Percentiles rank a stretch among this genome's conserved stretches.
These are phyloP conservation scores for Asclepias syriaca DNA, from an alignment of 257 asterid genomes.

Conservation along the genomic window DNA sequence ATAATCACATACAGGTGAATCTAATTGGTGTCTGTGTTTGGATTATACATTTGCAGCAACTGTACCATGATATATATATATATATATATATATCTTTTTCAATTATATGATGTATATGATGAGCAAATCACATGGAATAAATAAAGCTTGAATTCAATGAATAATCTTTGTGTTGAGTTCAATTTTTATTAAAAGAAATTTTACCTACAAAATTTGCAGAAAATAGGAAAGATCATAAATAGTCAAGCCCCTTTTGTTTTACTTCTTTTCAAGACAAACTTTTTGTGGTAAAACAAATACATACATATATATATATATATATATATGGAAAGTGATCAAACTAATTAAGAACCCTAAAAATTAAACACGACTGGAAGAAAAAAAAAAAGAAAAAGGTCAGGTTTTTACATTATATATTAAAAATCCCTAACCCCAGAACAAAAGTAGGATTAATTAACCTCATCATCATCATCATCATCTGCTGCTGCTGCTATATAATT, in stretches of 20 bases:
- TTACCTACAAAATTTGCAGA: no score
- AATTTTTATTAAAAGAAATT: no score
- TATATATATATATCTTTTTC: no score
- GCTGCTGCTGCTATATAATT: not conserved
- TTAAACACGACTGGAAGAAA: not conserved
- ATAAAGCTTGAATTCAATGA: not conserved
- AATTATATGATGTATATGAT: not conserved
- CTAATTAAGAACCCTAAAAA: not conserved
- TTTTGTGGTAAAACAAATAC: not conserved
- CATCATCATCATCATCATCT: not conserved
- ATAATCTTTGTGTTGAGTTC: no score
- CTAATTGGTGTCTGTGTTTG: not conserved
- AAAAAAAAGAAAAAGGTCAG: not conserved
- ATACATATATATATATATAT: no score
- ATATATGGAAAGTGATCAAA: not conserved
- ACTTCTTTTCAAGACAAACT: not conserved
- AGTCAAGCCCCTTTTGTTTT: not conserved
- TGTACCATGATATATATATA: no score
- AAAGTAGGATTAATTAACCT: not conserved
- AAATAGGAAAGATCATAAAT: not conserved
- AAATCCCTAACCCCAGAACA: conserved; percentile 15
- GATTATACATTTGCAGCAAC: not conserved
- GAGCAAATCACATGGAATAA: not conserved
- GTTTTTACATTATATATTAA: not conserved
- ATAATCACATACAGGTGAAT: not conserved